Evolutionary conservation across 2,329 filamentous ascomycete genomes (phyloP), one percentile per base, ranked within the genome.

Genomic region (Lachnellula willkommii): DNA sequence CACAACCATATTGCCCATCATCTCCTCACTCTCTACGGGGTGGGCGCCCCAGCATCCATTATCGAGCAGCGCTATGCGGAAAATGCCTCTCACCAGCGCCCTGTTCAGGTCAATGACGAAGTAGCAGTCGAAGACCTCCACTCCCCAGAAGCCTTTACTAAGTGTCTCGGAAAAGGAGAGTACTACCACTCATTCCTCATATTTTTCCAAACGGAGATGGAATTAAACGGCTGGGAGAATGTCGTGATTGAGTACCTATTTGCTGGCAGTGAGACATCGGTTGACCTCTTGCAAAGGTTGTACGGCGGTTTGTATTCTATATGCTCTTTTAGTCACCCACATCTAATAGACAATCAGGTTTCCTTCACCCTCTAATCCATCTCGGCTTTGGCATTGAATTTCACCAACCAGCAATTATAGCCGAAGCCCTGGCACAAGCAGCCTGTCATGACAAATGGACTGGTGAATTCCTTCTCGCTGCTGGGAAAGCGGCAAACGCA

Each of bases 1-100:
- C 92, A 96, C 67, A 89, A 96, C 69, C 91, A 96, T 66, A 89
- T 94, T 58, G 79, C 79, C 3, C 91, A 96, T 64, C 85, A 90
- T 37, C 73, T 95, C 5, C 79, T 95, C 11, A 84, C 85, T 15
- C 75, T 94, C 32, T 95, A 87, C 69, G 87, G 88, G 36, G 83
- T 94, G 1, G 86, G 87, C 1, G 90, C 89, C 7, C 72, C 79
- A 0, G 69, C 84, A 0, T 68, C 76, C 0, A 70, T 80, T 17
- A 77, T 96, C 3, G 77, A 85, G 63, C 72, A 73, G 11, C 84
- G 79, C 15, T 96, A 88, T 68, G 75, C 84, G 45, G 69, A 73
- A 46, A 91, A 93, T 69, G 73, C 72, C 4, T 66, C 68, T 4
- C 92, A 93, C 66, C 91, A 96, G 67, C 75, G 81, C 3, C 75